Conservation (phyloP, 2,329 filamentous ascomycete species). For the Alternaria sp. region DNA sequence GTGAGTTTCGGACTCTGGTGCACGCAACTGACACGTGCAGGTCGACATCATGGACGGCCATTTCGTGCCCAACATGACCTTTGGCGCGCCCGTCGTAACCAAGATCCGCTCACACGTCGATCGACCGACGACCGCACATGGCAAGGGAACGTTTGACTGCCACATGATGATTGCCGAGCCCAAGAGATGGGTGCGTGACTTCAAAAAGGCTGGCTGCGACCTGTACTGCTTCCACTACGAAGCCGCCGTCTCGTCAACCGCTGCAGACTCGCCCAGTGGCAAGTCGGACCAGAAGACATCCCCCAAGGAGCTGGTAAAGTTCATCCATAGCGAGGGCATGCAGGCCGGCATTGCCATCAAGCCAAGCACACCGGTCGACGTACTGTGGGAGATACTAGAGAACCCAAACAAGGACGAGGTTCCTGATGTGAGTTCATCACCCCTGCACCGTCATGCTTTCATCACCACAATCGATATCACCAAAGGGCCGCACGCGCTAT, state of each 20-base stretch:
- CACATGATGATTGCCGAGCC: slow-evolving; percentile 99
- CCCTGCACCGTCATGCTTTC: slow-evolving; percentile 7
- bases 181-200: slow-evolving; percentile 97
- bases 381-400: slow-evolving; percentile 89
- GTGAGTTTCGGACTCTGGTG: background rate
- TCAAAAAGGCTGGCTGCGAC: slow-evolving; percentile 92
- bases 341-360: slow-evolving; percentile 95
- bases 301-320: slow-evolving; percentile 84
- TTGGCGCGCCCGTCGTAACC: slow-evolving; percentile 92
- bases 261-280: slow-evolving; percentile 79
- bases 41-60: slow-evolving; percentile 99
- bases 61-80: slow-evolving; percentile 98
- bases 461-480: slow-evolving; percentile 26
- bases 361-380: slow-evolving; percentile 87
- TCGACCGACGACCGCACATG: slow-evolving; percentile 71
- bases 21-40: slow-evolving; percentile 74
- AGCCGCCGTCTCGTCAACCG: slow-evolving; percentile 83
- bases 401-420: slow-evolving; percentile 74
- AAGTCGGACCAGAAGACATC: slow-evolving; percentile 75
- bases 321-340: slow-evolving; percentile 88
- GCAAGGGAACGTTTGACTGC: slow-evolving; percentile 95
- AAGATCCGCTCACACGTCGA: slow-evolving; percentile 90
- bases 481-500: slow-evolving; percentile 20
- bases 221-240: slow-evolving; percentile 99
- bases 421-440: slow-evolving; percentile 76